phyloP scores from a whole-genome alignment of 2,329 filamentous ascomycete species.

The Fusarium transvaalense region DNA sequence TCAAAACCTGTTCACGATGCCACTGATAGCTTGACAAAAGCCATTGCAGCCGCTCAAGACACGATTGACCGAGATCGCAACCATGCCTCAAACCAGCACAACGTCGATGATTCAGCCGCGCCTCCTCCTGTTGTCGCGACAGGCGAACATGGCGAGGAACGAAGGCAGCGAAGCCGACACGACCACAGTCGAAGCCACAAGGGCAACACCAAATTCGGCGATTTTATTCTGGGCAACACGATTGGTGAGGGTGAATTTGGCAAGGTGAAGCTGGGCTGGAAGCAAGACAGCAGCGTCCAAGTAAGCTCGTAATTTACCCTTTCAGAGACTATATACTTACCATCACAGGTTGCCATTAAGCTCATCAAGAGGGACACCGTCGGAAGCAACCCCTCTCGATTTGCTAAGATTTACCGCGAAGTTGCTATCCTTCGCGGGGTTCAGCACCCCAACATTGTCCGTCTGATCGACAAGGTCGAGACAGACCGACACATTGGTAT shows the following conservation, averaged over 20 bases:
- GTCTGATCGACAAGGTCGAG: conserved; percentile 97
- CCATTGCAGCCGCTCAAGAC: conserved; percentile 63
- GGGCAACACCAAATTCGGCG: conserved; percentile 83
- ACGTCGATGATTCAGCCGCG: conserved; percentile 58
- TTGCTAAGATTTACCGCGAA: conserved; percentile 98
- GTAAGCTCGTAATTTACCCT: conserved; percentile 54
- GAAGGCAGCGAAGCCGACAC: conserved; percentile 68
- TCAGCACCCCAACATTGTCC: conserved; percentile 96
- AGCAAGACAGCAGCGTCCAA: conserved; percentile 90
- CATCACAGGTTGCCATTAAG: conserved; percentile 88
- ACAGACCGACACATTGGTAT: conserved; percentile 98
- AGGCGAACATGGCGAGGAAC: conserved; percentile 60
- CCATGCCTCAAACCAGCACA: conserved; percentile 44
- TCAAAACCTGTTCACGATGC: conserved; percentile 76
- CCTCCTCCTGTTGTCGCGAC: conserved; percentile 60
- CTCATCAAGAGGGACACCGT: conserved; percentile 93
- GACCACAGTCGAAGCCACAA: conserved; percentile 71
- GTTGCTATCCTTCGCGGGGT: conserved; percentile 90
- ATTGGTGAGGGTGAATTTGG: conserved; percentile 98
- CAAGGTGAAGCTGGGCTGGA: conserved; percentile 99
- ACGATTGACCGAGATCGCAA: conserved; percentile 49
- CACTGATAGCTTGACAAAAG: conserved; percentile 81
- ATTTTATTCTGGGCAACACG: conserved; percentile 95
- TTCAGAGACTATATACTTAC: conserved; percentile 27
- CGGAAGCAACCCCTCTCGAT: conserved; percentile 85